These are phyloP conservation scores for Botrytis fragariae DNA, from an alignment of 2,329 filamentous ascomycete genomes.

Conservation along the genomic window DNA sequence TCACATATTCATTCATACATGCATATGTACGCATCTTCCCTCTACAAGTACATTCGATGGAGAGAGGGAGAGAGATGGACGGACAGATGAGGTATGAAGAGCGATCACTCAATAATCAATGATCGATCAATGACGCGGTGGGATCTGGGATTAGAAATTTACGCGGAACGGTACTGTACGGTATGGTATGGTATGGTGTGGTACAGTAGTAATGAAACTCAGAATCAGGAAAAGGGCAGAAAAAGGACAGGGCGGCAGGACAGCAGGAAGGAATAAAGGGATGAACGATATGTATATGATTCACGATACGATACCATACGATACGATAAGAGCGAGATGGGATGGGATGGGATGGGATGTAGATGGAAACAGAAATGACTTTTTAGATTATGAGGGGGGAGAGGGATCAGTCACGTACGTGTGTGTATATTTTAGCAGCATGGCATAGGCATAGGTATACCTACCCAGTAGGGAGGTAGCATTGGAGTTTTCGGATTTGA, in stretches of 20 bases:
- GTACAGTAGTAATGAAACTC: no score
- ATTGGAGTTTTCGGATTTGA: slow-evolving; percentile 5
- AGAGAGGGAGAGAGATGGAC: background rate
- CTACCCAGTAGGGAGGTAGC: background rate
- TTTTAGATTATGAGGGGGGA: no score
- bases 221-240: no score
- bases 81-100: no score
- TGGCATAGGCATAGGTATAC: no score
- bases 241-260: background rate
- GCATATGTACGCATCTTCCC: background rate
- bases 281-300: background rate
- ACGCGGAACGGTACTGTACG: background rate
- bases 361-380: no score
- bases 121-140: background rate
- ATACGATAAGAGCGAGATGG: background rate
- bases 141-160: background rate
- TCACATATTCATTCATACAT: background rate
- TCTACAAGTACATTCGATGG: background rate
- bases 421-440: background rate
- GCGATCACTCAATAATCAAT: no score
- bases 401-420: background rate
- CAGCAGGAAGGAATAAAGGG: background rate
- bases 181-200: no score
- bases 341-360: no score
- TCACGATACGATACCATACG: background rate